Conservation (phyloP, 352 stramenopile species). For the Pythium rishiriense region DNA sequence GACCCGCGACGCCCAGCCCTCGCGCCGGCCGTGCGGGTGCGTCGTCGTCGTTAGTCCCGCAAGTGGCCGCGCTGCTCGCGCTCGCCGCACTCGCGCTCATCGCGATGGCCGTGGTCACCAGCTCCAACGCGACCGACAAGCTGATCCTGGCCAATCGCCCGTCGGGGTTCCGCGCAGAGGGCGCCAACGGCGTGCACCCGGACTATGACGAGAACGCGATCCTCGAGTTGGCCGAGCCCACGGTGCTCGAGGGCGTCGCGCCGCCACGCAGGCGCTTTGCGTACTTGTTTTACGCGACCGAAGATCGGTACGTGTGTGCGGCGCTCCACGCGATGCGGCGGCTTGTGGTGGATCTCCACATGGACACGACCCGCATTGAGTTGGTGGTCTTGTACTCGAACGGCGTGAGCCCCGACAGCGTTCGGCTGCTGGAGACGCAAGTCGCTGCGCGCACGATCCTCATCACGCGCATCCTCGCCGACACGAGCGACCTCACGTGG, state of each 20-base stretch:
- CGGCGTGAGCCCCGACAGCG: background rate
- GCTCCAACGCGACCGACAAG: background rate
- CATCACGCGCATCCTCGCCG: constrained; percentile 12
- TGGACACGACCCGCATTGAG: constrained; percentile 23
- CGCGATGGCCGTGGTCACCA: constrained; percentile 10
- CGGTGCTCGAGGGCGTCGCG: background rate
- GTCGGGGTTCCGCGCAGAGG: constrained; percentile 10
- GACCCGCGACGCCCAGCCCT: too few relatives aligned
- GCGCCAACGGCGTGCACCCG: constrained; percentile 13
- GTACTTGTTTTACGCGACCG: constrained; percentile 24
- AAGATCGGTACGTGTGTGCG: constrained; percentile 16
- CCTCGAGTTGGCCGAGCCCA: constrained; percentile 18
- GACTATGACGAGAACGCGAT: constrained; percentile 18
- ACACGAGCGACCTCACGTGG: constrained; percentile 19
- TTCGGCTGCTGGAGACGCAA: background rate
- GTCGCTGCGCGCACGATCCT: constrained; percentile 7
- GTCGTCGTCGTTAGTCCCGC: background rate
- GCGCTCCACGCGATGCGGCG: constrained; percentile 21
- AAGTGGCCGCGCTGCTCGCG: constrained; percentile 7
- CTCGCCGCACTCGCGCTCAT: constrained; percentile 14
- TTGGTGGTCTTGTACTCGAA: constrained; percentile 19
- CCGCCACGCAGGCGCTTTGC: constrained; percentile 14
- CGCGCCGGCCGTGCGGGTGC: too few relatives aligned
- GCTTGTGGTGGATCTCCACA: constrained; percentile 14
- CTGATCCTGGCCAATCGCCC: constrained; percentile 7